Conservation (phyloP, 352 stramenopile genomes). For the Globisporangium lucens region DNA sequence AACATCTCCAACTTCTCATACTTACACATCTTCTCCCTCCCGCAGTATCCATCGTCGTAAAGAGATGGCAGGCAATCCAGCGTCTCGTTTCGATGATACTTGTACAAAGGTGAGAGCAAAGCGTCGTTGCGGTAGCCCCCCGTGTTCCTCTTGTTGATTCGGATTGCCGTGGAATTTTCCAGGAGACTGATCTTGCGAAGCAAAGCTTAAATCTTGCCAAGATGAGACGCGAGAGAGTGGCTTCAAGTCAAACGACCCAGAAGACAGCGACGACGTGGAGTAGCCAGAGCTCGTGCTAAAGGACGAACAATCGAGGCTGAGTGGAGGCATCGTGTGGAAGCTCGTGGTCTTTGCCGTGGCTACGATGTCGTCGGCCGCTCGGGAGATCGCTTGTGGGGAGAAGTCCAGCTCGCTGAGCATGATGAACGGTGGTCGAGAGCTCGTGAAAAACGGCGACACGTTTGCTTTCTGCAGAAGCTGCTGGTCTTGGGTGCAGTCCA, state of each 20-base stretch:
- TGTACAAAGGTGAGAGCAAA: background rate
- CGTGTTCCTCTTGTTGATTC: background rate
- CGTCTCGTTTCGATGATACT: constrained; percentile 6
- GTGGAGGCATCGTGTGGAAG: constrained; percentile 1
- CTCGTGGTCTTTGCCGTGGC: background rate
- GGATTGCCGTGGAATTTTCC: background rate
- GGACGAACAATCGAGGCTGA: constrained; percentile 1
- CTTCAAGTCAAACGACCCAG: background rate
- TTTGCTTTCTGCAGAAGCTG: constrained; percentile 28
- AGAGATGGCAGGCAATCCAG: constrained; percentile 13
- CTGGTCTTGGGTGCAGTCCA: constrained; percentile 26
- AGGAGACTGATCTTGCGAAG: background rate
- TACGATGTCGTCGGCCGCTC: background rate
- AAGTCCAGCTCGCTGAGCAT: constrained; percentile 40
- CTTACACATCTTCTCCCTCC: background rate
- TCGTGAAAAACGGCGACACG: constrained; percentile 38
- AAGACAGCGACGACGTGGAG: background rate
- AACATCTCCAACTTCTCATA: constrained; percentile 10
- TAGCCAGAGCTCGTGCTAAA: background rate
- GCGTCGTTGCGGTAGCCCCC: background rate
- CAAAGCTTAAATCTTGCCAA: background rate
- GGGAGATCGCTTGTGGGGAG: constrained; percentile 19
- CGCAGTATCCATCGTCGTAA: constrained; percentile 14
- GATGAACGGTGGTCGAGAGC: constrained; percentile 17
- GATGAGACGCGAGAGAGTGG: constrained; percentile 4